Evolutionary conservation across 2,329 filamentous ascomycete species (phyloP), one percentile per base, ranked within the genome.

Genomic region (Clonostachys sp.): DNA sequence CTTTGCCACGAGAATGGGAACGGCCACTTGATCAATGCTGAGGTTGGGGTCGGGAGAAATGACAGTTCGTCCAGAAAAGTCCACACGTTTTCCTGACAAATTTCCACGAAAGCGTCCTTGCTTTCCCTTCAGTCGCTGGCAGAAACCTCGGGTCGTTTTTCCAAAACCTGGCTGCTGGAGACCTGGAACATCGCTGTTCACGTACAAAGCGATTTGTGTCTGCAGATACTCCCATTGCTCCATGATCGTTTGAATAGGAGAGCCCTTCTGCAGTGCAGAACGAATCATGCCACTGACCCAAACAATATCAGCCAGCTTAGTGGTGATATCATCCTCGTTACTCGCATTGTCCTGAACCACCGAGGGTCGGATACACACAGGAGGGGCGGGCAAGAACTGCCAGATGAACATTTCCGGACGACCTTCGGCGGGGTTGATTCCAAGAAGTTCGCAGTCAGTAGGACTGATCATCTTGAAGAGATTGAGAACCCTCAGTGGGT

Each of bases 211-310:
- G 50, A 97, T 88, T 60, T 97, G 91, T 9, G 96, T 78, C 61
- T 97, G 92, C 51, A 99, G 73, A 59, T 92, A 97, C 61, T 99
- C 94, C 94, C 94, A 99, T 58, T 96, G 91, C 63, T 99, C 94
- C 84, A 97, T 95, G 48, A 97, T 88, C 1, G 89, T 95, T 54
- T 87, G 82, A 3, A 99, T 79, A 0, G 90, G 84, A 13, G 91
- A 88, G 10, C 92, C 92, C 55, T 90, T 91, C 51, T 86, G 78
- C 14, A 97, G 67, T 0, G 90, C 89, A 18, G 89, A 87, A 44
- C 87, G 84, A 52, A 99, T 89, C 57, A 95, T 82, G 47, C 87
- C 87, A 61, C 91, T 96, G 53, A 95, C 89, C 58, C 95, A 89
- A 10, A 96, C 86, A 54, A 99, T 97, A 62, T 99, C 92, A 33